Evolutionary conservation across 345 rosid genomes (phyloP), one percentile per base, ranked within the genome.

Genomic region (Syzygium grande): DNA sequence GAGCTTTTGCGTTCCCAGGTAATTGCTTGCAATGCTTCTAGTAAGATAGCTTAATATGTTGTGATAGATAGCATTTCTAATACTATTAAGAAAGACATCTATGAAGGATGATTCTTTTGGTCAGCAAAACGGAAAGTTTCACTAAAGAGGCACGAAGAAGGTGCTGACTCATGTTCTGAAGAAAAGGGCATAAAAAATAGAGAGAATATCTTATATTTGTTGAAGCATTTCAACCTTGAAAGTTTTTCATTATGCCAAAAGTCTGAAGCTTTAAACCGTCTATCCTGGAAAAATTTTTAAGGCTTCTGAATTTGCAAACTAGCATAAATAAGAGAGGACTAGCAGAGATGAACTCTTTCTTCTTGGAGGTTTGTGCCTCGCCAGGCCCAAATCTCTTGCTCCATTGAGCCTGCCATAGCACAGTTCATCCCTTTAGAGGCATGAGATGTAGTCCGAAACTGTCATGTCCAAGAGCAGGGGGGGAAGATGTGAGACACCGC

Each of bases 1-100:
- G 98, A 97, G 94, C 93, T 97, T 90, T 95, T 97, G 86, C 94
- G 93, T 84, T 94, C 99, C 87, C 97, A 97, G 91, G 97, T 97
- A 91, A 92, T 93, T 91, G 38, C 87, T 88, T 84, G 85, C 85
- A 61, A 89, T 88, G 68, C 88, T 46, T 54, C 84, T 85, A 58
- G 34, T 56, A 23, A 27, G 80, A 21, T 34, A 59, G 52, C 55
- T 84, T 84, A 78, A 38, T 19, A 41, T 38, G 84, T 86, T 25
- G 52, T 87, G 5, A 80, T 78, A 73, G 84, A 46, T 85, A 77
- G 53, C 34, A 30, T 85, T 30, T 38, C 23, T 51, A n/a, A 49
- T 86, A 51, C 27, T 38, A 73, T 25, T 73, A 38, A 73, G 80
- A 73, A 73, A 73, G 80, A 38, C 49, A 34, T 73, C 7, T 19